phyloP scores from a whole-genome alignment of 2,329 filamentous ascomycete species.

The Fusarium begoniae region DNA sequence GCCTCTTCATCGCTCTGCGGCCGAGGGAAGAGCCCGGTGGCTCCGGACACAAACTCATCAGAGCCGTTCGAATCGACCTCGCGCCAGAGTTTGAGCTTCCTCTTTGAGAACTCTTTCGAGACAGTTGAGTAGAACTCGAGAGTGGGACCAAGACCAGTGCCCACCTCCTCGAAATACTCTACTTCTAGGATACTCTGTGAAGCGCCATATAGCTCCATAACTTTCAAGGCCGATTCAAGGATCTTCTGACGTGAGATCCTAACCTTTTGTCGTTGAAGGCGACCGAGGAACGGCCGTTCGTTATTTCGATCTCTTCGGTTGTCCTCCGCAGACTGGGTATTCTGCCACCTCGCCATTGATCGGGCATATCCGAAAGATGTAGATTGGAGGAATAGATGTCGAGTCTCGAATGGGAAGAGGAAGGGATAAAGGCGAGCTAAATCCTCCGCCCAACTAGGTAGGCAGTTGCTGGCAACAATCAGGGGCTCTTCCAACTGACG shows the following conservation, averaged over 20 bases:
- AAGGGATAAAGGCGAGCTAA: constrained; percentile 93
- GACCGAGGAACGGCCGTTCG: constrained; percentile 88
- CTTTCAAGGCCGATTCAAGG: constrained; percentile 94
- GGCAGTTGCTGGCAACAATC: constrained; percentile 95
- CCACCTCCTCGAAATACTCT: constrained; percentile 98
- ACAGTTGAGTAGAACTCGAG: constrained; percentile 98
- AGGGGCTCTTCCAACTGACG: constrained; percentile 95
- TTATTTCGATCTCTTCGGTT: constrained; percentile 85
- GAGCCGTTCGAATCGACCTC: constrained; percentile 80
- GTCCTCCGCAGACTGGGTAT: constrained; percentile 83
- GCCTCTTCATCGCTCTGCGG: constrained; percentile 85
- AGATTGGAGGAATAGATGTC: constrained; percentile 95
- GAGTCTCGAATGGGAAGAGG: constrained; percentile 96
- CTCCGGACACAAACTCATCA: constrained; percentile 86
- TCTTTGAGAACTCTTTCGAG: constrained; percentile 96
- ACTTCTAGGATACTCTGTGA: constrained; percentile 96
- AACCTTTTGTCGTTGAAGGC: constrained; percentile 96
- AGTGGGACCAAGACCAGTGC: constrained; percentile 93
- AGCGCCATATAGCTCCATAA: constrained; percentile 98
- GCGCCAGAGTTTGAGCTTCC: constrained; percentile 96
- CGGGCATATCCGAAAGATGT: constrained; percentile 98
- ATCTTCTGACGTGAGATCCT: constrained; percentile 95
- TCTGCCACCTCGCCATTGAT: constrained; percentile 98
- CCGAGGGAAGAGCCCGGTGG: constrained; percentile 87
- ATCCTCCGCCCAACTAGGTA: constrained; percentile 96